These are phyloP conservation scores for Zymoseptoria ardabiliae DNA, from an alignment of 2,329 filamentous ascomycete species.

Conservation along the genomic window DNA sequence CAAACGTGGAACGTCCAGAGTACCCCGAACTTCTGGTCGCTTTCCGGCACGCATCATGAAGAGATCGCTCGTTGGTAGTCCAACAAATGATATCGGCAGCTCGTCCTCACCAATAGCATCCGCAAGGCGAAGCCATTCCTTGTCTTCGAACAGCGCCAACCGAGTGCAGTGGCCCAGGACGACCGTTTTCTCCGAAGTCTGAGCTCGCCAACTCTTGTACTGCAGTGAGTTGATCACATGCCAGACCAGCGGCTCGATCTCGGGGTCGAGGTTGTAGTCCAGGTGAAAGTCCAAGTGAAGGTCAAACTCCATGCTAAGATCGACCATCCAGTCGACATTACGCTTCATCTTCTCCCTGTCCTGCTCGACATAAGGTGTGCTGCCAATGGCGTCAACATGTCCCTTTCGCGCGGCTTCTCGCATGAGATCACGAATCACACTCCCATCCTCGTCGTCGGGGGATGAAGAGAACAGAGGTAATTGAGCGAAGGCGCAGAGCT, in stretches of 20 bases:
- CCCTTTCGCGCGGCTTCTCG: conserved; percentile 35
- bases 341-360: conserved; percentile 39
- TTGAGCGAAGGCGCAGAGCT: conserved; percentile 66
- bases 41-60: conserved; percentile 57
- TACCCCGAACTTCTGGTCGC: conserved; percentile 43
- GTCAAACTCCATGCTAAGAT: conserved; percentile 42
- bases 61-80: conserved; percentile 62
- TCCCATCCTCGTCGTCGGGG: conserved; percentile 31
- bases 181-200: conserved; percentile 41
- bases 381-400: conserved; percentile 55
- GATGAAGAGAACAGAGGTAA: conserved; percentile 56
- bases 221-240: conserved; percentile 48
- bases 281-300: conserved; percentile 64
- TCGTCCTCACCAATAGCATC: conserved; percentile 39
- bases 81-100: conserved; percentile 59
- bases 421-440: conserved; percentile 47
- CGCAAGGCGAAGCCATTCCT: conserved; percentile 46
- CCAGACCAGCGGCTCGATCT: conserved; percentile 46
- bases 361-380: conserved; percentile 63
- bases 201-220: conserved; percentile 42
- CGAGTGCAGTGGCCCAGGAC: conserved; percentile 63
- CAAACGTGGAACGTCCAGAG: conserved; percentile 54
- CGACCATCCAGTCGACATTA: conserved; percentile 59
- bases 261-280: conserved; percentile 57
- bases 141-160: conserved; percentile 48